Evolutionary conservation across 2,329 filamentous ascomycete genomes (phyloP).

Genomic region (Penicillium sp.): DNA sequence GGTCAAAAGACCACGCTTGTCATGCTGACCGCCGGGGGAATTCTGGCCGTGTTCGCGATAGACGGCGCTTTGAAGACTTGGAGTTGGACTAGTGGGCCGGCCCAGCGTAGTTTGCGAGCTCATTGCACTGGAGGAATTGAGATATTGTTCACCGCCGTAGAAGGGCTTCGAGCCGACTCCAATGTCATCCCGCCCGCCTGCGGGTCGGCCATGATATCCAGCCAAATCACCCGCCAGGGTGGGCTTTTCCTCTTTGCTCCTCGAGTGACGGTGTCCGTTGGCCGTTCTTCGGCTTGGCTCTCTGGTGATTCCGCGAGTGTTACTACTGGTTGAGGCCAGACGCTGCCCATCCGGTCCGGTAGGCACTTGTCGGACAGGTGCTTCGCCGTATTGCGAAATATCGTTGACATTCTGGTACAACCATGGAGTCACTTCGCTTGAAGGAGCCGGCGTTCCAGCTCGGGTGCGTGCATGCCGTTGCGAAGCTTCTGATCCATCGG

Average conservation of each 20-base stretch:
- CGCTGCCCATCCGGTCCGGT: conserved; percentile 65
- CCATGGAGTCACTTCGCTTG: conserved; percentile 95
- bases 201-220: conserved; percentile 59
- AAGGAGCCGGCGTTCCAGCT: conserved; percentile 65
- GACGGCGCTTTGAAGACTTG: conserved; percentile 62
- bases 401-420: conserved; percentile 83
- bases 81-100: conserved; percentile 74
- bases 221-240: conserved; percentile 31
- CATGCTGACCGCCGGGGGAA: conserved; percentile 34
- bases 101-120: conserved; percentile 46
- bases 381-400: conserved; percentile 70
- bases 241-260: conserved; percentile 55
- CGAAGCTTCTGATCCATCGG: conserved; percentile 64
- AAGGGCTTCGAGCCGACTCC: conserved; percentile 46
- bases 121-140: conserved; percentile 43
- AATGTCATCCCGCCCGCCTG: conserved; percentile 69
- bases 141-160: conserved; percentile 42
- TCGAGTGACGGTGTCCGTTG: conserved; percentile 43
- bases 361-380: conserved; percentile 65
- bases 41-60: conserved; percentile 42
- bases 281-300: conserved; percentile 48
- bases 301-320: conserved; percentile 40
- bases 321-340: conserved; percentile 48
- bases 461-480: conserved; percentile 70
- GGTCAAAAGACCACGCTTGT: conserved; percentile 48